Base-by-base conservation (phyloP, 495 filamentous ascomycete genomes). In the Choiromyces venosus region DNA sequence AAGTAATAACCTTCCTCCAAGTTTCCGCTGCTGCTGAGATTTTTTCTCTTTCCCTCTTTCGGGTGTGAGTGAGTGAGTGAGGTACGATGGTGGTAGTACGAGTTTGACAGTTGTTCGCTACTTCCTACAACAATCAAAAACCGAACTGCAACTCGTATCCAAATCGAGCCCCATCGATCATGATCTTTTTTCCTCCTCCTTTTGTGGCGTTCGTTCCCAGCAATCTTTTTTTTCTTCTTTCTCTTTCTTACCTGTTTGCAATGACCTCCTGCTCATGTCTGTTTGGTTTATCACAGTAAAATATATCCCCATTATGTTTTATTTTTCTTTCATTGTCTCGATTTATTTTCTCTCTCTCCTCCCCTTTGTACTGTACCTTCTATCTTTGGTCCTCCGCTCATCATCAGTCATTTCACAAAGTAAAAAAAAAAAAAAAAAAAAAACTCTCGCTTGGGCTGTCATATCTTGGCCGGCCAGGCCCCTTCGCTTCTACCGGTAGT, bases 1-100 rank as follows among this genome's bases (percentile, higher is more conserved):
- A 71, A 73, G 67, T 78, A 71, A 61, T 52, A 35, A 67, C 38
- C 14, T 61, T 66, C 36, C 35, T n/a, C n/a, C n/a, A n/a, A n/a
- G n/a, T 6, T 14, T 68, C 66, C n/a, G 16, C 25, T n/a, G 0
- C 19, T 33, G 10, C 52, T 61, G 52, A 61, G 52, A 4, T 33
- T 35, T 68, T 36, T 29, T 19, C 37, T 14, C 36, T 64, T 37
- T 39, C 61, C 16, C 16, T 46, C 66, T 56, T 66, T 19, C 29
- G 2, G 33, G 52, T 61, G 52, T 61, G 52, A 25, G 52, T 14
- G n/a, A 56, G 39, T n/a, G n/a, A n/a, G n/a, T n/a, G 39, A 14
- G 21, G 44, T 52, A 52, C 44, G 10, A n/a, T n/a, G n/a, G n/a
- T n/a, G n/a, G 44, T 21, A 6, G 44, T 52, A 52, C 7, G 46